Base-by-base conservation (phyloP, 805 yeast species). In the Ogataea methanolica region DNA sequence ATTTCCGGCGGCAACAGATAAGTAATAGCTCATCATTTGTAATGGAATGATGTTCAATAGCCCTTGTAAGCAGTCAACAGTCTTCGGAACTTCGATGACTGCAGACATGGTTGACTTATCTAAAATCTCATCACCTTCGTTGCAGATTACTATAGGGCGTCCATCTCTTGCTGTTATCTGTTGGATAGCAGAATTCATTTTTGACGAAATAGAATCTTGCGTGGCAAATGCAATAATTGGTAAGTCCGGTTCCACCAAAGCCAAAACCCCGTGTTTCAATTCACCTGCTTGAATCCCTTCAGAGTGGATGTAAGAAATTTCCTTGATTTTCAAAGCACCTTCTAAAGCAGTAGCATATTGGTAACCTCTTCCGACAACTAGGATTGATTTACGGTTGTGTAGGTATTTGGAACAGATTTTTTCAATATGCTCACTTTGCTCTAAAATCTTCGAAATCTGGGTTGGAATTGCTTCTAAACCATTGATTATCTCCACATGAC, bases 241-340 rank as follows among this genome's bases (percentile, higher is more conserved):
- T 65, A 94, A 75, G 53, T 85, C 76, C 59, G 87, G 96, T 70
- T 94, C 99, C 50, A 94, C 97, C 50, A 94, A 78, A 7, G 99
- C 99, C 62, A 94, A 79, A 33, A 89, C 96, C 72, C 99, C 99
- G 66, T 94, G 99, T 70, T 94, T 94, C 71, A 94, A 82, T 72
- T 94, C 99, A 68, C 99, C 99, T 21, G 99, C 99, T 56, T 94
- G 82, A 45, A 94, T 96, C 75, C 99, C 99, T 74, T 94, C 99
- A 19, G 97, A 89, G 69, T 94, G 99, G 89, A 94, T 94, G 69
- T 94, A 94, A 3, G 98, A 92, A 53, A 94, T 94, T 71, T 94
- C 99, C 73, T 94, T 94, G 67, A 94, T 92, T 74, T 94, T 94
- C 63, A 94, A 80, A 12, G 99, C 99, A 66, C 99, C 99, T 73